Base-by-base conservation (phyloP, 2,329 filamentous ascomycete species). In the Beauveria varroae region DNA sequence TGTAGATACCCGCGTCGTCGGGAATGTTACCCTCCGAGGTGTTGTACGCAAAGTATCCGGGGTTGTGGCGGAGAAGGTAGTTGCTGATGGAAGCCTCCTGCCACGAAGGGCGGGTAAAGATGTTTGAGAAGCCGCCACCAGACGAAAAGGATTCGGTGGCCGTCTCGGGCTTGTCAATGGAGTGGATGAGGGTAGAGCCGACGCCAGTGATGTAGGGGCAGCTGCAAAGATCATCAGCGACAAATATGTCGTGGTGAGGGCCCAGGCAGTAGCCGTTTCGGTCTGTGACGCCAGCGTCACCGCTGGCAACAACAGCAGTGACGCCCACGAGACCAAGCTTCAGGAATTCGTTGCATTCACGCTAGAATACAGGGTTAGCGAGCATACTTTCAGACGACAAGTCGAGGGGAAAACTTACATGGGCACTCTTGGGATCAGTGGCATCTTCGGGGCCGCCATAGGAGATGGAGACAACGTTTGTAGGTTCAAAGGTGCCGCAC, bases 371-470 rank as follows among this genome's bases (percentile, higher is more conserved):
- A 16, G 14, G 1, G 37, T 52, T 22, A 56, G 24, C 14, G 2
- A 28, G 14, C 4, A 9, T n/a, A 1, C 20, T 40, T 3, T 12
- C 18, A 2, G 6, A 9, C 16, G 1, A 6, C 7, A 3, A 18
- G 14, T n/a, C 2, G 10, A 12, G 20, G 20, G 2, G 2, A 3
- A 5, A 20, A 79, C 76, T 67, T 83, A 83, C 62, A 68, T 60
- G 57, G 16, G 57, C 57, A 40, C 40, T 34, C 55, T 63, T 60
- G 34, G 52, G 50, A 62, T 71, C 71, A 6, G 72, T 71, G 1
- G 77, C 75, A 8, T 80, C n/a, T 65, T 84, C 79, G 41, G 77
- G 72, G 46, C 76, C 76, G 18, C 79, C 80, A 63, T 81, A 81
- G 0, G 78, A 80, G 53, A 65, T 61, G 41, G 64, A 65, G 79